These are phyloP conservation scores for Aureobasidium zeae DNA, from an alignment of 2,329 filamentous ascomycete genomes.

Conservation along the genomic window DNA sequence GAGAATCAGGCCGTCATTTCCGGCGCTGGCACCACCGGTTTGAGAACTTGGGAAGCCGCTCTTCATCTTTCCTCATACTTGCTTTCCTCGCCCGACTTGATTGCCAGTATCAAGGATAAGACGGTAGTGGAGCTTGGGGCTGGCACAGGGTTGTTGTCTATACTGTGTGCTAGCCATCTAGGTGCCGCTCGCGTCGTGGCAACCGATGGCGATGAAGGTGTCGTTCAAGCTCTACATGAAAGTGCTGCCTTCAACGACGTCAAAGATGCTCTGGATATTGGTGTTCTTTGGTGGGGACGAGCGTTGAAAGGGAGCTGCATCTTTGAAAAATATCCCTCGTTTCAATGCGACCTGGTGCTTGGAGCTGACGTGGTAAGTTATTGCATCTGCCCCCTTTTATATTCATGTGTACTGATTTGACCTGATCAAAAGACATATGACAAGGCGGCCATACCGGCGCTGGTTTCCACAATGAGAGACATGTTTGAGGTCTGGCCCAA, in stretches of 20 bases:
- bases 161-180: conserved; percentile 62
- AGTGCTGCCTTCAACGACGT: conserved; percentile 62
- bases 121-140: conserved; percentile 63
- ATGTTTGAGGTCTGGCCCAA: conserved; percentile 49
- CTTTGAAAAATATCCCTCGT: conserved; percentile 39
- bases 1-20: conserved; percentile 63
- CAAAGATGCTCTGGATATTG: conserved; percentile 39
- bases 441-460: conserved; percentile 49
- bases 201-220: conserved; percentile 66
- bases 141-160: conserved; percentile 66
- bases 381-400: neutral
- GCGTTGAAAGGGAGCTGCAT: conserved; percentile 51
- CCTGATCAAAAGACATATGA: conserved; percentile 54
- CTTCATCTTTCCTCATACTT: conserved; percentile 64
- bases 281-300: conserved; percentile 57
- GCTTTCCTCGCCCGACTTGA: conserved; percentile 33
- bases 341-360: conserved; percentile 52
- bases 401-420: neutral
- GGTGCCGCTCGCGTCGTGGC: conserved; percentile 51
- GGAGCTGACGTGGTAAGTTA: conserved; percentile 60
- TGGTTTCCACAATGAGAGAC: conserved; percentile 56
- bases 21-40: conserved; percentile 62
- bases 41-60: conserved; percentile 74
- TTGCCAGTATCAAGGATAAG: conserved; percentile 42
- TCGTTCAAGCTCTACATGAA: conserved; percentile 57